Conservation (phyloP, 2,329 filamentous ascomycete species). For the Phialophora chinensis region DNA sequence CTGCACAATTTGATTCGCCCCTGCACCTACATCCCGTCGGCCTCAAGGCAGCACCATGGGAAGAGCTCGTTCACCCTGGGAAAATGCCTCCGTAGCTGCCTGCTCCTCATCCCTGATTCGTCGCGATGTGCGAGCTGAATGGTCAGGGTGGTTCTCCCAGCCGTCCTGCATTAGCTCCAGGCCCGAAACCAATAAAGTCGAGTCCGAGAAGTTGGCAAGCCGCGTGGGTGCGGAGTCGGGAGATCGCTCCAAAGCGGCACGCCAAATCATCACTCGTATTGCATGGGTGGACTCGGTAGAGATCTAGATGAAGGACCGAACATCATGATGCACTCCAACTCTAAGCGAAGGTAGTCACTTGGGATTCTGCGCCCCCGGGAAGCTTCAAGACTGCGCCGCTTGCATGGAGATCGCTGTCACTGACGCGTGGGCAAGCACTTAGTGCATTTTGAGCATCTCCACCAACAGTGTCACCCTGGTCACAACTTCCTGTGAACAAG, state of each 20-base stretch:
- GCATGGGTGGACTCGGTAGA: neutral
- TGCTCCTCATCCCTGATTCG: neutral
- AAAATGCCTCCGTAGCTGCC: neutral
- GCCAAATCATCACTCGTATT: neutral
- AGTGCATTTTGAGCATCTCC: constrained; percentile 12
- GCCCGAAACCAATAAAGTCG: neutral
- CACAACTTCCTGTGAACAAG: neutral
- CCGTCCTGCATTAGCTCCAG: constrained; percentile 4
- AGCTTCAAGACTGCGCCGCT: neutral
- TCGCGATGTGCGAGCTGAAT: neutral
- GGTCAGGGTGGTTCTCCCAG: neutral
- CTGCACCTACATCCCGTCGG: too few relatives aligned
- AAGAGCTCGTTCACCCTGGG: neutral
- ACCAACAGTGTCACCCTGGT: neutral
- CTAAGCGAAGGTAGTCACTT: neutral
- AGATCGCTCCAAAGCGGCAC: neutral
- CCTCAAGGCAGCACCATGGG: neutral
- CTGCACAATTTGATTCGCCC: neutral
- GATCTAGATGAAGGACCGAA: neutral
- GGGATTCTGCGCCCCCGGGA: neutral
- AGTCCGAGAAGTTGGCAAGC: neutral
- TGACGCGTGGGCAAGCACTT: neutral
- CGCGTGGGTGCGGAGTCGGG: neutral
- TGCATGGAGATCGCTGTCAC: neutral
- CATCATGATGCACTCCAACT: neutral